Base-by-base conservation (phyloP, 2,329 filamentous ascomycete genomes). In the Aspergillus puulaauensis region DNA sequence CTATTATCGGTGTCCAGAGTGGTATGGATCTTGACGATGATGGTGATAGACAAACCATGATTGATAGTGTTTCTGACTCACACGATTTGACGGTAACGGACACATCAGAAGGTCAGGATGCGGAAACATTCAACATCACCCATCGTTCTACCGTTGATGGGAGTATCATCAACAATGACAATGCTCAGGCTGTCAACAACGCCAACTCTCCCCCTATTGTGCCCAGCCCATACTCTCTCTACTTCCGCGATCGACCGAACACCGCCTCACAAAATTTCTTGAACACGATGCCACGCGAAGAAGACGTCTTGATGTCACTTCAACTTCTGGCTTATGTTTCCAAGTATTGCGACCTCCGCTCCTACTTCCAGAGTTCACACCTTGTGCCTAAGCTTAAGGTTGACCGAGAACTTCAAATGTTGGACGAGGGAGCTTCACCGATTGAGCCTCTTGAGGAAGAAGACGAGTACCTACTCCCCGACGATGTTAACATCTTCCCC, bases 401-500 rank as follows among this genome's bases (percentile, higher is more conserved):
- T 65, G 90, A 91, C 59, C 87, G 89, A 64, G 93, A 97, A 70
- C 82, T 97, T 27, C 84, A 89, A 60, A 80, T 91, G 54, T 81
- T 96, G 3, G 93, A 97, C 62, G 86, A 87, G 1, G 87, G 90
- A 79, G 74, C 45, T 56, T 66, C 72, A 2, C 64, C 74, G 58
- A 59, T 74, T 43, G 69, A 73, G 54, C 60, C 67, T 6, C 60
- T 71, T 0, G 86, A 89, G 46, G 85, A 89, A 47, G 86, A 91
- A 57, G 90, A 93, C 68, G 93, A 99, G 74, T 98, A 96, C 71
- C 79, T 96, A 24, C 83, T 96, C 7, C 90, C 93, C 14, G 93
- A 98, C 70, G 91, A 98, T 74, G 93, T 96, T 77, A 99, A 99
- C 76, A 96, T 99, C 64, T 99, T 99, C 77, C 95, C 95, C 2